Evolutionary conservation across 768 basidiomycete species (phyloP).

Genomic region (Coprinopsis sp.): DNA sequence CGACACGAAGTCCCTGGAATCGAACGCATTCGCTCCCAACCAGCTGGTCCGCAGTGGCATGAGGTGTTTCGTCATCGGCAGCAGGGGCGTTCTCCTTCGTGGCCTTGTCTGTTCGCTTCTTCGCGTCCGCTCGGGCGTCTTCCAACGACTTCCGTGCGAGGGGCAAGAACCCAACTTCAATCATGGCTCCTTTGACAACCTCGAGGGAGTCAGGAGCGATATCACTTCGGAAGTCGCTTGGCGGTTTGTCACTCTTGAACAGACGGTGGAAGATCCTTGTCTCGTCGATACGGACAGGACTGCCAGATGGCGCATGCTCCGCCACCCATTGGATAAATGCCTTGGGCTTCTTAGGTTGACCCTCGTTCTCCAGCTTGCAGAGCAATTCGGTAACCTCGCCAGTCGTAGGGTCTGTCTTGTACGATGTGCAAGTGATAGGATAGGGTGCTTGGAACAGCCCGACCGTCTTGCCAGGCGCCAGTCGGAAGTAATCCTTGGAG

Average conservation of each 20-base stretch:
- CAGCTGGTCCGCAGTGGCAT: slow-evolving; percentile 72
- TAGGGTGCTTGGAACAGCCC: slow-evolving; percentile 91
- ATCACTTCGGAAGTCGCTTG: slow-evolving; percentile 77
- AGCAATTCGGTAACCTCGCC: slow-evolving; percentile 77
- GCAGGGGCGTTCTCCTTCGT: slow-evolving; percentile 39
- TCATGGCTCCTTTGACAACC: slow-evolving; percentile 71
- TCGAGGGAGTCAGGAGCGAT: slow-evolving; percentile 80
- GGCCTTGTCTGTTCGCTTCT: slow-evolving; percentile 56
- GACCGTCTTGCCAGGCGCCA: slow-evolving; percentile 96
- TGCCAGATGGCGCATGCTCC: slow-evolving; percentile 69
- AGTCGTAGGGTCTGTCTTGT: slow-evolving; percentile 66
- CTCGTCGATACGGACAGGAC: slow-evolving; percentile 84
- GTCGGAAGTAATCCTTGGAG: slow-evolving; percentile 93
- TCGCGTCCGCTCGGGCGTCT: slow-evolving; percentile 65
- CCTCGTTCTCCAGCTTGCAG: slow-evolving; percentile 72
- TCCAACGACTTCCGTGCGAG: slow-evolving; percentile 64
- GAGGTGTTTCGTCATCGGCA: slow-evolving; percentile 53
- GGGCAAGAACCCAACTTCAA: slow-evolving; percentile 87
- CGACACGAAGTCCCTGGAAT: slow-evolving; percentile 95
- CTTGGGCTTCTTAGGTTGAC: slow-evolving; percentile 72
- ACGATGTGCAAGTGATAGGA: slow-evolving; percentile 91
- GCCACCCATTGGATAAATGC: slow-evolving; percentile 98
- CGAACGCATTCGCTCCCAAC: slow-evolving; percentile 89
- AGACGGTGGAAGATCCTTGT: slow-evolving; percentile 88
- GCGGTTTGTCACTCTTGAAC: slow-evolving; percentile 92